Evolutionary conservation across 2,329 filamentous ascomycete species (phyloP), one percentile per base, ranked within the genome.

Genomic region (Celoporthe dispersa): DNA sequence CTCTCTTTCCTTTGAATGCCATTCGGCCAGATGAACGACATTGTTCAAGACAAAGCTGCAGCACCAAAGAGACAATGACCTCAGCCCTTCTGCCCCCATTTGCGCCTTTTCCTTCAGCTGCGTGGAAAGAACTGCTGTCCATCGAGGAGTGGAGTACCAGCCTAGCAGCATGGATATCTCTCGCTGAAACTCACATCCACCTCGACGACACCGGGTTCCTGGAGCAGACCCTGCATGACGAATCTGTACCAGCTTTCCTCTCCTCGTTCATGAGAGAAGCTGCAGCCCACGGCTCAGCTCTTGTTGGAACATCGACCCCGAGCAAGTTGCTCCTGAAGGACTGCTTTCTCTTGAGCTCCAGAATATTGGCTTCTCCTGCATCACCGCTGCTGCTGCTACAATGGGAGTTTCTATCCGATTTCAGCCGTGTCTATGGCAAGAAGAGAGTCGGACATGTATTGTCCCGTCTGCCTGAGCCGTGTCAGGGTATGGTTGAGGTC

Each of bases 121-220:
- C 84, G 68, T 89, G 94, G 82, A 89, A 90, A 76, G 86, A 87
- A 74, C 86, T 87, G 74, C 86, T 97, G 71, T 84, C 86, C 53
- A 81, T 89, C 3, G 81, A 85, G 65, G 93, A 97, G 80, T 97
- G 94, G 94, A 85, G 91, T 73, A 84, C 87, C 41, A 94, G 92
- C 78, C 82, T 97, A 62, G 87, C 92, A 73, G 90, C 93, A 48
- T 98, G 94, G 94, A 82, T 90, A 25, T 82, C 88, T 14, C 84
- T 97, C 8, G 82, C 88, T 8, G 85, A 90, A 67, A 85, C 90
- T 2, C 88, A 94, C 73, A 79, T 96, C 39, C 84, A 86, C 19
- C 80, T 92, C 0, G 75, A 87, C 0, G 84, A 88, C 8, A 76
- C 84, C 1, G 81, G 88, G 0, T 92, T 96, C 72, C 73, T 78